Evolutionary conservation across 805 yeast species (phyloP), one percentile per base, ranked within the genome.

Genomic region (Metschnikowia henanensis): DNA sequence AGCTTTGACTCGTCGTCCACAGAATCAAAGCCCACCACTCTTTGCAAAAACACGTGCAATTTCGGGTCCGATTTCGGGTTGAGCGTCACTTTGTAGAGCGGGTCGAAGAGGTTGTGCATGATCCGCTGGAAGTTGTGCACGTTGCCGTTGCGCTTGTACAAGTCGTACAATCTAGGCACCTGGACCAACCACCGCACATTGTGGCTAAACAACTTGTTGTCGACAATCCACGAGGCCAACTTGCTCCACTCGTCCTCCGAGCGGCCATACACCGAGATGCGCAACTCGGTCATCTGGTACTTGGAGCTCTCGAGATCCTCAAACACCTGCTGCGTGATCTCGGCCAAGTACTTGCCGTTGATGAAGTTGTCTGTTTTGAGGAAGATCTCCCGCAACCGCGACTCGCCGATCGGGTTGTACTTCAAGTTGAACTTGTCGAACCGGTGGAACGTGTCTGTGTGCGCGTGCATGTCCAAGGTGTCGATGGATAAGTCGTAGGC

Each of bases 391-490:
- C 99, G 81, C 64, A 94, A 71, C 64, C 99, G 83, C 17, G 99
- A 94, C 68, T 94, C 99, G 23, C 99, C 99, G 56, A 94, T 85
- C 17, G 99, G 99, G 61, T 94, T 94, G 70, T 94, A 94, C 64
- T 94, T 95, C 69, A 94, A 75, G 64, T 94, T 94, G 76, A 94
- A 94, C 68, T 94, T 94, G 67, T 94, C 99, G 61, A 94, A 94
- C 57, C 99, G 78, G 66, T 94, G 99, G 77, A 94, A 94, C 0
- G 98, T 87, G 59, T 94, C 99, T 52, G 91, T 87, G 65, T 94
- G 99, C 5, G 99, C 99, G 66, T 94, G 99, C 99, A 94, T 94
- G 66, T 94, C 99, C 53, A 94, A 76, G 2, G 99, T 95, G 59
- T 94, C 99, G 57, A 94, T 94, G 45, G 95, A 86, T 46, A 94